phyloP scores from a whole-genome alignment of 2,329 filamentous ascomycete species.

The Xylaria sp. region DNA sequence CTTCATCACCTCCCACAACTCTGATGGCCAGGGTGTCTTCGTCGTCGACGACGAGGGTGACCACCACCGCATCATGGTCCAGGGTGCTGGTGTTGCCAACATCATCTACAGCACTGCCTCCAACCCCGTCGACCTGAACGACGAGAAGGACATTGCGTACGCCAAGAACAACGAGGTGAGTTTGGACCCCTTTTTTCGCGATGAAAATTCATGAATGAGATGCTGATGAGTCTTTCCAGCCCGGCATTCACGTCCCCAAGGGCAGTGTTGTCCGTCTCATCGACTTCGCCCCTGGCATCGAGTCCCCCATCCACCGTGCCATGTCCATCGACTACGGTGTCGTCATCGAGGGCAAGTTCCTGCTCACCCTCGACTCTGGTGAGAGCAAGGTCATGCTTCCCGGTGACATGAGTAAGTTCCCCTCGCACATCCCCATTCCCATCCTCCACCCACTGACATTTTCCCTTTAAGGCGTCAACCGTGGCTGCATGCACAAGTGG shows the following conservation, averaged over 20 bases:
- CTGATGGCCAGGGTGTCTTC: conserved; percentile 19
- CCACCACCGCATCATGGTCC: conserved; percentile 3
- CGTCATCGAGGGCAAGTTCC: conserved; percentile 14
- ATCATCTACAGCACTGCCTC: not conserved
- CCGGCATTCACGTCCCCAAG: conserved; percentile 6
- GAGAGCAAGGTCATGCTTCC: conserved; percentile 11
- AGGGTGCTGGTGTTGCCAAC: not conserved
- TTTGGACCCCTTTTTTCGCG: not conserved
- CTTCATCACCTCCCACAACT: conserved; percentile 19
- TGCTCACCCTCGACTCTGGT: conserved; percentile 15
- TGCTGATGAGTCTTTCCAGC: not conserved
- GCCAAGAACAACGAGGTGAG: conserved; percentile 13
- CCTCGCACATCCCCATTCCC: not conserved
- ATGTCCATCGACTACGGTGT: conserved; percentile 16
- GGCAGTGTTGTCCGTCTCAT: conserved; percentile 15
- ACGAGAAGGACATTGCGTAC: conserved; percentile 8
- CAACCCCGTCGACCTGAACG: conserved; percentile 19
- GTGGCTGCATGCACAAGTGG: conserved; percentile 16
- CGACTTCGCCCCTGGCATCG: conserved; percentile 18
- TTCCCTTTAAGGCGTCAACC: conserved; percentile 10
- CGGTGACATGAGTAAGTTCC: conserved; percentile 10
- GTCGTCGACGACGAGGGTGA: conserved; percentile 6
- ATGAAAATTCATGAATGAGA: not conserved
- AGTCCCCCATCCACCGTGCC: conserved; percentile 14
- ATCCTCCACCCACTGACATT: not conserved